Conservation (phyloP, 805 yeast species). For the Ogataea parapolymorpha region DNA sequence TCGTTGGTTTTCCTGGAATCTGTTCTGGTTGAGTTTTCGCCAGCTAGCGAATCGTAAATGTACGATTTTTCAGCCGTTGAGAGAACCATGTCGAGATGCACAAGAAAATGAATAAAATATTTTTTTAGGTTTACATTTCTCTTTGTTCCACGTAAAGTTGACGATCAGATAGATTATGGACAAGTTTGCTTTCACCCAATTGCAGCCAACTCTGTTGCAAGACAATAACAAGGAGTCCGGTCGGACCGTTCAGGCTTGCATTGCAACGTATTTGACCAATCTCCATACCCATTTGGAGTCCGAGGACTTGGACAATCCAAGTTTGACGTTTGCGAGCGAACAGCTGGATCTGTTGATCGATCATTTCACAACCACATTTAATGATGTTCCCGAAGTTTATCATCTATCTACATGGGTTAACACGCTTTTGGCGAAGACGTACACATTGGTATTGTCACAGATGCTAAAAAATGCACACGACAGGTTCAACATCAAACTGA, state of each 20-base stretch:
- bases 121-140: not conserved
- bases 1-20: slow-evolving; percentile 77
- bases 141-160: slow-evolving; percentile 5
- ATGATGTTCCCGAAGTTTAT: slow-evolving; percentile 21
- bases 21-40: slow-evolving; percentile 62
- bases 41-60: slow-evolving; percentile 67
- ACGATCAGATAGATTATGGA: slow-evolving; percentile 13
- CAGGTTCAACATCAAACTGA: slow-evolving; percentile 30
- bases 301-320: slow-evolving; percentile 16
- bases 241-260: slow-evolving; percentile 11
- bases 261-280: slow-evolving; percentile 19
- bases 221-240: slow-evolving; percentile 16
- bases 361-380: slow-evolving; percentile 19
- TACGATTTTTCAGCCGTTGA: slow-evolving; percentile 78
- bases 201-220: slow-evolving; percentile 16
- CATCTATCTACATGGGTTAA: slow-evolving; percentile 26
- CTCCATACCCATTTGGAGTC: slow-evolving; percentile 13
- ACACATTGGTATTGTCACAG: slow-evolving; percentile 20
- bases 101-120: not conserved
- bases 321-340: slow-evolving; percentile 17
- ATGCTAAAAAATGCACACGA: slow-evolving; percentile 32
- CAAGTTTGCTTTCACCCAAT: slow-evolving; percentile 12
- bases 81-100: slow-evolving; percentile 47
- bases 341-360: slow-evolving; percentile 26
- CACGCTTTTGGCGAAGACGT: slow-evolving; percentile 24